A percentile compares a stretch with the other conserved stretches of the same genome.
These are phyloP conservation scores for Tuber brumale DNA, from an alignment of 495 filamentous ascomycete species.

Conservation along the genomic window DNA sequence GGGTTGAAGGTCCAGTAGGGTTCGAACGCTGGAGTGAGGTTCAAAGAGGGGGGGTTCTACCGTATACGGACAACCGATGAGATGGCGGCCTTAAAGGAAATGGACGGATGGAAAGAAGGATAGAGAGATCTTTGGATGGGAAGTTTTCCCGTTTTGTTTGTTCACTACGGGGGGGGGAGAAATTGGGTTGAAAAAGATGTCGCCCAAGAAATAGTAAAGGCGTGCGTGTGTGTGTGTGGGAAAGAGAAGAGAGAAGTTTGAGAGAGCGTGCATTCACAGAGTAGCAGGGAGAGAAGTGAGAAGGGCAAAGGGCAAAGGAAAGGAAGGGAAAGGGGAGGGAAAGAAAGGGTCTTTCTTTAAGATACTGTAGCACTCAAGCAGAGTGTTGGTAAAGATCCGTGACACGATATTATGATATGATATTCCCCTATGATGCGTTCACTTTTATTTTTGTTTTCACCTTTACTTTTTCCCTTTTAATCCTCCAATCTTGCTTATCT, in stretches of 20 bases:
- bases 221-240: background rate
- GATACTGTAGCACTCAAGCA: background rate
- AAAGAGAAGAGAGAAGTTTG: background rate
- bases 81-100: background rate
- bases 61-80: background rate
- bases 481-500: background rate
- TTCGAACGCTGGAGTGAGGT: slow-evolving; percentile 24
- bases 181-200: background rate
- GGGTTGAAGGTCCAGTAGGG: slow-evolving; percentile 31
- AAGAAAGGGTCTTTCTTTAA: background rate
- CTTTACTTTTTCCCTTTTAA: background rate
- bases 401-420: background rate
- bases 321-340: background rate
- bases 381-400: background rate
- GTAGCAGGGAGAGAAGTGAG: background rate
- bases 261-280: background rate
- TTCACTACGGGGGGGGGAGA: background rate
- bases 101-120: background rate
- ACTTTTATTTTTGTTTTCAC: background rate
- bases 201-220: background rate
- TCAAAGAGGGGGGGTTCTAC: background rate
- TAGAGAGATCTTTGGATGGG: background rate
- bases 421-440: background rate
- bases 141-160: background rate
- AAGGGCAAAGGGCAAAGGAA: background rate